Percentiles rank a stretch among this genome's conserved stretches.
These are phyloP conservation scores for Isoetes taiwanensis DNA, from an alignment of 75 land plant species.

Conservation along the genomic window DNA sequence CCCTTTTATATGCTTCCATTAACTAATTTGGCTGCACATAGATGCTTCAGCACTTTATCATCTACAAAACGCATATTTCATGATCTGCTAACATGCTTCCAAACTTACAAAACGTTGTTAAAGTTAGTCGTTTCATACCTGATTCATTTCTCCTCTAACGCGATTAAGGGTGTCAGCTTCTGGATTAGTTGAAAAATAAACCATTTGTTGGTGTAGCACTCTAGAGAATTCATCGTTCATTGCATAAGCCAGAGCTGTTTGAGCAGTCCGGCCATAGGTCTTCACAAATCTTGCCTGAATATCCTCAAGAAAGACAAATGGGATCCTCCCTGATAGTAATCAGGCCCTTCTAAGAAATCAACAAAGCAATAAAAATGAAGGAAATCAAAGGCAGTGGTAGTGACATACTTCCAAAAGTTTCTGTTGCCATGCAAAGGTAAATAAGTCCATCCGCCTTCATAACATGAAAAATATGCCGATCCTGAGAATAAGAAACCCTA, in stretches of 20 bases:
- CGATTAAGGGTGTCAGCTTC: conserved; percentile 69
- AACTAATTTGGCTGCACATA: no score
- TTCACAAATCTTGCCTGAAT: conserved; percentile 62
- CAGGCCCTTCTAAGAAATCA: no score
- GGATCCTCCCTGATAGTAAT: conserved; percentile 54
- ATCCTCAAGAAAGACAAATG: conserved; percentile 75
- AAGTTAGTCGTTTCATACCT: no score
- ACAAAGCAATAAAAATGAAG: no score
- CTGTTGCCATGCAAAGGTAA: conserved; percentile 83
- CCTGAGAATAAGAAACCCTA: conserved; percentile 72
- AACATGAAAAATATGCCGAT: conserved; percentile 83
- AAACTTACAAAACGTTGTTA: no score
- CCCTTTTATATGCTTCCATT: no score
- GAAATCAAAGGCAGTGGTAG: no score
- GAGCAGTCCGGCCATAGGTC: conserved; percentile 53
- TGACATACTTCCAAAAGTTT: conserved; percentile 66
- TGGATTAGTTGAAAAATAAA: conserved; percentile 62
- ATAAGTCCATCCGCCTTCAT: conserved; percentile 82
- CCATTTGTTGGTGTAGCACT: conserved; percentile 66
- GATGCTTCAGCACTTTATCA: no score
- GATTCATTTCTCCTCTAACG: conserved; percentile 59
- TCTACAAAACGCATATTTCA: no score
- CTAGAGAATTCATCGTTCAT: conserved; percentile 88
- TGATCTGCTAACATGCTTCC: no score
- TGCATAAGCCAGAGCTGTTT: conserved; percentile 52